These are phyloP conservation scores for Globisporangium nodosum DNA, from an alignment of 352 stramenopile species.

Conservation along the genomic window DNA sequence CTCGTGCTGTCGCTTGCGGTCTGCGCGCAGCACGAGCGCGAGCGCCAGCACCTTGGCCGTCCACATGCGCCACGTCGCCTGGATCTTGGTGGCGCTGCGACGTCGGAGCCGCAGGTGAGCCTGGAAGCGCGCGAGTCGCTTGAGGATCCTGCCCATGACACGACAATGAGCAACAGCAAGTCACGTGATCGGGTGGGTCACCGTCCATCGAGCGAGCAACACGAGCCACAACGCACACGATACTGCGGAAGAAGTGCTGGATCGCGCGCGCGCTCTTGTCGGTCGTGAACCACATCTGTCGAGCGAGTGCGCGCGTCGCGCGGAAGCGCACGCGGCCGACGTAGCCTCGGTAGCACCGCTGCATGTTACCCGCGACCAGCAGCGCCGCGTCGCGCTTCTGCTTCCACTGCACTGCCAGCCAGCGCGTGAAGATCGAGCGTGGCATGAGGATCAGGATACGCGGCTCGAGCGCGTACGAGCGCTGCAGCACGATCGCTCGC, in stretches of 20 bases:
- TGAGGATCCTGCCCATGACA: conserved; percentile 25
- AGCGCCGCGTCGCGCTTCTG: conserved; percentile 42
- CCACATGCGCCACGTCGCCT: conserved; percentile 81
- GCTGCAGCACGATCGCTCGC: conserved; percentile 27
- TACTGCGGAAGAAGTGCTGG: conserved; percentile 75
- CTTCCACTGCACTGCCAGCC: conserved; percentile 55
- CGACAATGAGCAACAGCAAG: neutral
- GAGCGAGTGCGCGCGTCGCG: conserved; percentile 17
- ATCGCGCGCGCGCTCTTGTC: conserved; percentile 39
- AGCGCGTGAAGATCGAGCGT: conserved; percentile 48
- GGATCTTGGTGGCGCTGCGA: conserved; percentile 44
- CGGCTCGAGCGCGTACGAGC: conserved; percentile 31
- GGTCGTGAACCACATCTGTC: conserved; percentile 29
- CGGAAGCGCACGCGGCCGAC: conserved; percentile 32
- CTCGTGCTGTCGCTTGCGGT: conserved; percentile 27
- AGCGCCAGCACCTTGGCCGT: conserved; percentile 43
- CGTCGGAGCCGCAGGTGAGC: conserved; percentile 26
- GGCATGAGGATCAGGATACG: conserved; percentile 42
- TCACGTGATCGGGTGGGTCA: no score
- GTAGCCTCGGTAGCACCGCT: conserved; percentile 45
- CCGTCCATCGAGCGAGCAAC: conserved; percentile 1
- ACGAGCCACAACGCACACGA: conserved; percentile 38
- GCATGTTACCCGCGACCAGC: conserved; percentile 27
- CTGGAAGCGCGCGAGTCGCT: conserved; percentile 39
- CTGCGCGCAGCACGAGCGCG: conserved; percentile 29